Evolutionary conservation across 257 asterid genomes (phyloP).

Genomic region (Solanum bukasovii): DNA sequence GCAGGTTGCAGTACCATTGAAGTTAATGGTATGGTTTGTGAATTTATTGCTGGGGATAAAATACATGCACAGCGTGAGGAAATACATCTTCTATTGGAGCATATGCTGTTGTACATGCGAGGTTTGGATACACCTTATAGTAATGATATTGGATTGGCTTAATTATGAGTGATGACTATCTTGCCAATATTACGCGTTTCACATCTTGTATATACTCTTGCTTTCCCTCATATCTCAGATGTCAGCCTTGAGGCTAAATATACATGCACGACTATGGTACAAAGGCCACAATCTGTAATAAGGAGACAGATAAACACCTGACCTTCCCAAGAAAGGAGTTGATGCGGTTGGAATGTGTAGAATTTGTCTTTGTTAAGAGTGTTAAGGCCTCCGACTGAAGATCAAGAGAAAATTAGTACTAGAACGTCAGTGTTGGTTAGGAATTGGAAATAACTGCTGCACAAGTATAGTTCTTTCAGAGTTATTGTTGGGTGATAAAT

Average conservation of each 20-base stretch:
- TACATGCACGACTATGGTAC: background rate
- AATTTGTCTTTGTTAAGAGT: background rate
- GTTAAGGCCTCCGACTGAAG: background rate
- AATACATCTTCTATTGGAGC: constrained; percentile 31
- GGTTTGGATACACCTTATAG: constrained; percentile 14
- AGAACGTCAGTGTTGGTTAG: background rate
- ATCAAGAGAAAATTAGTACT: background rate
- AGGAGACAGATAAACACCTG: background rate
- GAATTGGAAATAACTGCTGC: background rate
- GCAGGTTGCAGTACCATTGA: constrained; percentile 72
- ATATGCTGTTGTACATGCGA: constrained; percentile 54
- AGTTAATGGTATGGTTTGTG: constrained; percentile 43
- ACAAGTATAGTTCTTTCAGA: background rate
- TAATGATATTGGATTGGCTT: constrained; percentile 14
- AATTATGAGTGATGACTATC: constrained; percentile 7
- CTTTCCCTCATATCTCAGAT: background rate
- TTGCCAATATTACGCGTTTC: background rate
- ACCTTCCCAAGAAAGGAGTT: background rate
- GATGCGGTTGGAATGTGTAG: background rate
- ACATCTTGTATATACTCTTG: background rate
- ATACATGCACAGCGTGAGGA: constrained; percentile 32
- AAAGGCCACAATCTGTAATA: background rate
- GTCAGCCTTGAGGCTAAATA: background rate
- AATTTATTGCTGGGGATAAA: constrained; percentile 63
- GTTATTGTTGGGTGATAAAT: background rate